Evolutionary conservation across 2,329 filamentous ascomycete species (phyloP).

Genomic region (Albophoma yamanashiensis): DNA sequence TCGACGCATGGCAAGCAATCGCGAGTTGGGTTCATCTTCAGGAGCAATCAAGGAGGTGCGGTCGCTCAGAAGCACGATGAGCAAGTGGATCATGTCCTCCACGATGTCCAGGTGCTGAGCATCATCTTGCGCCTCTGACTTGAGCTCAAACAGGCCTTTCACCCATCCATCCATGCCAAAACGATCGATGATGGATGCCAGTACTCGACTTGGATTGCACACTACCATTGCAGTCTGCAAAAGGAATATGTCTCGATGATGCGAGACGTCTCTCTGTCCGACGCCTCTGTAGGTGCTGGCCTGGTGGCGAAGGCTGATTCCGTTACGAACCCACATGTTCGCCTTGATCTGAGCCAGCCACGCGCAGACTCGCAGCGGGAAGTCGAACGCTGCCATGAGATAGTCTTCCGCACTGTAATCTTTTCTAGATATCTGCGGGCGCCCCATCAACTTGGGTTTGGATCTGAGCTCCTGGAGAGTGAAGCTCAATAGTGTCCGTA

Average conservation of each 20-base stretch:
- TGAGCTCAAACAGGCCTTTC: slow-evolving; percentile 65
- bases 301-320: slow-evolving; percentile 89
- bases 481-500: slow-evolving; percentile 62
- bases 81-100: slow-evolving; percentile 89
- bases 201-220: slow-evolving; percentile 70
- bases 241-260: slow-evolving; percentile 90
- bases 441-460: slow-evolving; percentile 51
- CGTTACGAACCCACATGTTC: slow-evolving; percentile 97
- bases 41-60: slow-evolving; percentile 66
- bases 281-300: slow-evolving; percentile 89
- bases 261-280: slow-evolving; percentile 79
- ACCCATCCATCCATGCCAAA: slow-evolving; percentile 86
- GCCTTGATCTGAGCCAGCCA: slow-evolving; percentile 98
- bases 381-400: slow-evolving; percentile 82
- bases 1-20: slow-evolving; percentile 64
- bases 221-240: slow-evolving; percentile 84
- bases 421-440: slow-evolving; percentile 43
- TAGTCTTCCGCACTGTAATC: slow-evolving; percentile 63
- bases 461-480: slow-evolving; percentile 59
- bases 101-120: slow-evolving; percentile 82
- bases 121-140: slow-evolving; percentile 71
- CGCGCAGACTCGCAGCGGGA: slow-evolving; percentile 82
- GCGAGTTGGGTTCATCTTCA: slow-evolving; percentile 53
- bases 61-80: slow-evolving; percentile 86
- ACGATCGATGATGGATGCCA: slow-evolving; percentile 83